Base-by-base conservation (phyloP, 805 yeast genomes). In the Komagataella populi region DNA sequence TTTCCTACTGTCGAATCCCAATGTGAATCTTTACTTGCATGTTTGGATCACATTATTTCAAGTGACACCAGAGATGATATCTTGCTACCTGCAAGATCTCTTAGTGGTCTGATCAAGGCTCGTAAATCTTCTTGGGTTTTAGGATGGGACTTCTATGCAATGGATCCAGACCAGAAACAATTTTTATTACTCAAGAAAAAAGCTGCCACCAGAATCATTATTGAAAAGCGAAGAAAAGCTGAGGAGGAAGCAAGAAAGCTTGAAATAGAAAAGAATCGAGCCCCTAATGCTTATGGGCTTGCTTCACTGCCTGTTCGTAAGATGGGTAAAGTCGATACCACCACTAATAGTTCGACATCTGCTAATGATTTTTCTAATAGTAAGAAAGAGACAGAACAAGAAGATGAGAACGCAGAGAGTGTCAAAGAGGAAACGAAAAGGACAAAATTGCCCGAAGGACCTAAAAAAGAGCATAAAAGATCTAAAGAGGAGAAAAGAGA, bases 21-120 rank as follows among this genome's bases (percentile, higher is more conserved):
- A 52, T 82, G 88, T 39, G 79, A 77, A 51, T 52, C 60, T 6
- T 60, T 89, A 1, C 63, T 73, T 6, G 66, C 63, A 4, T 64
- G 71, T 8, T 67, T 90, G 39, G 72, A 77, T 30, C 57, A 59
- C 1, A 76, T 85, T 18, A 60, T 77, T 6, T 55, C 63, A 4
- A 59, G 63, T 0, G 97, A 90, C 55, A 61, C 67, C 3, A 75
- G 97, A 55, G 90, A 86, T 51, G 98, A 90, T 64, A 73, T 90
- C 58, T 84, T 79, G 59, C 68, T 90, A 43, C 83, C 96, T 1
- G 80, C 88, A 0, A 79, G 73, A 62, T 90, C 93, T 1, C 70
- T 85, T 50, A 67, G 77, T 50, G 90, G 88, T 0, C 81, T 81
- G 54, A 64, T 84, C 22, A 77, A 74, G 52, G 77, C 87, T 0